Conservation (phyloP, 2,329 filamentous ascomycete genomes). For the Kalaharituber pfeilii region DNA sequence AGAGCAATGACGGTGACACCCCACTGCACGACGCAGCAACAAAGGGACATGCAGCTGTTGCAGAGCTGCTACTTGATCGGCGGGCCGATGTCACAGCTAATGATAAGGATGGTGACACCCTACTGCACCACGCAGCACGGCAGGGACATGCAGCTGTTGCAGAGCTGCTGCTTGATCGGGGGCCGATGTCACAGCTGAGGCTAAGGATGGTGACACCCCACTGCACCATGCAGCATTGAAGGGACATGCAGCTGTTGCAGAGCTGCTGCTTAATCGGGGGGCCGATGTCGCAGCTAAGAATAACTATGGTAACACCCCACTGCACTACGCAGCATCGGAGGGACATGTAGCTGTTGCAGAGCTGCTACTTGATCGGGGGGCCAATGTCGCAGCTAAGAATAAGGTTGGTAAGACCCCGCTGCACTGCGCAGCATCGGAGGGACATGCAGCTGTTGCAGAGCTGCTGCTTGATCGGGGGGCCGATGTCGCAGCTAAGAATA, state of each 20-base stretch:
- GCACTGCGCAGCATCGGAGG: slow-evolving; percentile 1
- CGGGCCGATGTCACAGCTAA: too few species aligned
- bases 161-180: neutral
- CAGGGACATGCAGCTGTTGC: too few species aligned
- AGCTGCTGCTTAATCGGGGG: too few species aligned
- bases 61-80: too few species aligned
- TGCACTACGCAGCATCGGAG: neutral
- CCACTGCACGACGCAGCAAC: too few species aligned
- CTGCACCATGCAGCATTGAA: neutral
- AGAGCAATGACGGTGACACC: too few species aligned
- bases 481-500: too few species aligned
- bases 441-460: too few species aligned
- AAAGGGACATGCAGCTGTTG: too few species aligned
- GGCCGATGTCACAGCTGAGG: neutral
- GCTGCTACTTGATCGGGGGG: neutral
- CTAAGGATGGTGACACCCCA: neutral
- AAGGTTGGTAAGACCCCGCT: neutral
- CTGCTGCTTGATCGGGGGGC: too few species aligned
- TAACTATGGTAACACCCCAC: neutral
- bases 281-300: neutral
- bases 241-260: neutral
- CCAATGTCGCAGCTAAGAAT: neutral
- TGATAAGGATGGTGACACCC: too few species aligned
- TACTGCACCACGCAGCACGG: too few species aligned
- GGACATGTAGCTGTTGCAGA: neutral